A percentile compares a stretch with the other conserved stretches of the same genome.
phyloP scores from a whole-genome alignment of 371 early-diverging fungal species.

The Rhizopus stolonifer region DNA sequence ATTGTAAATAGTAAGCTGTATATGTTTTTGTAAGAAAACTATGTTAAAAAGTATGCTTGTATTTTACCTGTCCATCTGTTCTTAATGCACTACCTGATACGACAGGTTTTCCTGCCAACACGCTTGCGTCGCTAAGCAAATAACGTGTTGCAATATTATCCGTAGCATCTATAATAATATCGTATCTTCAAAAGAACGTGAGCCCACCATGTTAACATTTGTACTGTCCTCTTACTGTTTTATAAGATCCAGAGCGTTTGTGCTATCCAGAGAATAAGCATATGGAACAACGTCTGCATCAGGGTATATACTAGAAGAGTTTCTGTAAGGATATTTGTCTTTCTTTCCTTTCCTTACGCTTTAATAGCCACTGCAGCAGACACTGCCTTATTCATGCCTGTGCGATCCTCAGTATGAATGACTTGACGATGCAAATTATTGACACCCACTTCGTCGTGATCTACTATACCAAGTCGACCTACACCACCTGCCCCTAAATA shows the following conservation, averaged over 20 bases:
- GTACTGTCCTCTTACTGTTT: slow-evolving; percentile 21
- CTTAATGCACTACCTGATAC: slow-evolving; percentile 95
- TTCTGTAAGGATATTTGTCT: slow-evolving; percentile 5
- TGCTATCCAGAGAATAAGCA: slow-evolving; percentile 59
- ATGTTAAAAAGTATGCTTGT: background rate
- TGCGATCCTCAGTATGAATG: slow-evolving; percentile 79
- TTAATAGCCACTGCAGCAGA: slow-evolving; percentile 71
- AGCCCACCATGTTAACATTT: too few relatives aligned
- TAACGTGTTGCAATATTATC: slow-evolving; percentile 98
- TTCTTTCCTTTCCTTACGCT: slow-evolving; percentile 36
- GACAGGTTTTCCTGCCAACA: slow-evolving; percentile 79
- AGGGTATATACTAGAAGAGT: slow-evolving; percentile 63
- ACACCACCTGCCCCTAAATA: slow-evolving; percentile 95
- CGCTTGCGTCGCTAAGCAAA: slow-evolving; percentile 93
- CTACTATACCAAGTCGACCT: slow-evolving; percentile 91
- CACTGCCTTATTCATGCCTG: slow-evolving; percentile 80
- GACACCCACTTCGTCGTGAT: slow-evolving; percentile 93
- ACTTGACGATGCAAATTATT: slow-evolving; percentile 98
- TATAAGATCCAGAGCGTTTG: slow-evolving; percentile 68
- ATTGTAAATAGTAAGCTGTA: slow-evolving; percentile 84
- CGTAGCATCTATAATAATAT: slow-evolving; percentile 94
- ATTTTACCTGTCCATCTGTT: slow-evolving; percentile 92
- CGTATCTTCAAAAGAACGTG: slow-evolving; percentile 65
- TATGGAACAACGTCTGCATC: slow-evolving; percentile 55
- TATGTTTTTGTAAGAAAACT: too few relatives aligned